Conservation (phyloP, 208 protist species). For the Hexamita inflata region DNA sequence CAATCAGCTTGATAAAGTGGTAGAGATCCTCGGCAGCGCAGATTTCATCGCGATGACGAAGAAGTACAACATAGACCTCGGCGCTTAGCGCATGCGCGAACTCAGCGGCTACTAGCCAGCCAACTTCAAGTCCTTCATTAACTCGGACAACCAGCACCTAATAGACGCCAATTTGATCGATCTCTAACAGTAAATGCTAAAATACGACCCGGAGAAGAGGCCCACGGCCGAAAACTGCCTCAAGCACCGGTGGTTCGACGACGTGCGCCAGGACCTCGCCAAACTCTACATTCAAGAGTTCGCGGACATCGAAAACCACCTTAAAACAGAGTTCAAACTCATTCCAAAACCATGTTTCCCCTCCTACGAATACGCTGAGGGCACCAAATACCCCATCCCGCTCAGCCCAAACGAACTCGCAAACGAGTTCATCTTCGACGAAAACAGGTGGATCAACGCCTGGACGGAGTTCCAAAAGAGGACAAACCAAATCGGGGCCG, state of each 20-base stretch:
- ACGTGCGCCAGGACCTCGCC: constrained; percentile 51
- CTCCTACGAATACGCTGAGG: no score
- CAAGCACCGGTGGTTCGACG: constrained; percentile 89
- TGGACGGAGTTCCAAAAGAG: no score
- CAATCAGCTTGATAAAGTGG: constrained; percentile 42
- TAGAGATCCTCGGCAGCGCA: constrained; percentile 37
- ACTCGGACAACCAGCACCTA: constrained; percentile 73
- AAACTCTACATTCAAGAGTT: constrained; percentile 25
- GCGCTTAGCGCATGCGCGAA: background rate
- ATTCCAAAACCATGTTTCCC: no score
- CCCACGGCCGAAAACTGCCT: constrained; percentile 91
- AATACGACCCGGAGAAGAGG: constrained; percentile 83
- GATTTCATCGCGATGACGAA: constrained; percentile 23
- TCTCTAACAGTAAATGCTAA: constrained; percentile 85
- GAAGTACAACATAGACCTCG: constrained; percentile 36
- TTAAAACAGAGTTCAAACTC: no score
- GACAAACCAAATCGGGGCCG: no score
- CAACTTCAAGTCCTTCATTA: constrained; percentile 49
- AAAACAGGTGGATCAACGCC: no score
- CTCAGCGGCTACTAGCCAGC: background rate
- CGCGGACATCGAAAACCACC: no score
- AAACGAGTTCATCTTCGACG: no score
- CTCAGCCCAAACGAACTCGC: no score
- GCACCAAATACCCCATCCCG: no score
- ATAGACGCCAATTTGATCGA: constrained; percentile 84